Percentiles rank a stretch among this genome's conserved stretches.
These are phyloP conservation scores for Pseudogymnoascus sp. DNA, from an alignment of 2,329 filamentous ascomycete genomes.

Conservation along the genomic window DNA sequence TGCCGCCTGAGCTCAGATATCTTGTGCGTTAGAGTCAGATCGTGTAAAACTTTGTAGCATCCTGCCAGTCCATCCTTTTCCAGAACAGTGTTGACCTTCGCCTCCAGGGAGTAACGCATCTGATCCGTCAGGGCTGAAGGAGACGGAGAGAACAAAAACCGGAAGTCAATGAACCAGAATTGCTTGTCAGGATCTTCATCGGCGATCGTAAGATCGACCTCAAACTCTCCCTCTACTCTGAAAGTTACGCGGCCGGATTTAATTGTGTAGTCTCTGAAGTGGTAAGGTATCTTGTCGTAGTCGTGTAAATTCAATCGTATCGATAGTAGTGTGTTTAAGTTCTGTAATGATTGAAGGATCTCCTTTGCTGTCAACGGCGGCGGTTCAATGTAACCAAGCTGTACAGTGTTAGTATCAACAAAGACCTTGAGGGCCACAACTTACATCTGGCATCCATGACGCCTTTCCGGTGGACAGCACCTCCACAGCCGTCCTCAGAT, in stretches of 20 bases:
- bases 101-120: constrained; percentile 60
- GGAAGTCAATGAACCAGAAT: constrained; percentile 90
- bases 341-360: constrained; percentile 65
- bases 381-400: constrained; percentile 71
- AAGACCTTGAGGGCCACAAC: constrained; percentile 23
- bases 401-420: constrained; percentile 16
- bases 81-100: constrained; percentile 63
- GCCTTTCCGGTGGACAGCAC: constrained; percentile 72
- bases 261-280: constrained; percentile 71
- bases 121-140: constrained; percentile 52
- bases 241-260: constrained; percentile 87
- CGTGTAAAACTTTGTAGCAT: constrained; percentile 81
- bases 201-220: constrained; percentile 84
- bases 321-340: constrained; percentile 76
- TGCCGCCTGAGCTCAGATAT: constrained; percentile 75
- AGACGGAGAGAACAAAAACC: constrained; percentile 70
- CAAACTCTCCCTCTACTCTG: constrained; percentile 73
- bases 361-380: constrained; percentile 63
- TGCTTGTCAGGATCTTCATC: constrained; percentile 76
- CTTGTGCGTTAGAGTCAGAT: constrained; percentile 83
- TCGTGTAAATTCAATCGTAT: constrained; percentile 81
- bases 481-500: constrained; percentile 82
- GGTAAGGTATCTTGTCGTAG: constrained; percentile 62
- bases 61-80: constrained; percentile 62
- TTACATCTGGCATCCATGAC: constrained; percentile 70